A percentile compares a stretch with the other conserved stretches of the same genome.
phyloP scores from a whole-genome alignment of 108 stramenopile genomes.

The Seminavis robusta region DNA sequence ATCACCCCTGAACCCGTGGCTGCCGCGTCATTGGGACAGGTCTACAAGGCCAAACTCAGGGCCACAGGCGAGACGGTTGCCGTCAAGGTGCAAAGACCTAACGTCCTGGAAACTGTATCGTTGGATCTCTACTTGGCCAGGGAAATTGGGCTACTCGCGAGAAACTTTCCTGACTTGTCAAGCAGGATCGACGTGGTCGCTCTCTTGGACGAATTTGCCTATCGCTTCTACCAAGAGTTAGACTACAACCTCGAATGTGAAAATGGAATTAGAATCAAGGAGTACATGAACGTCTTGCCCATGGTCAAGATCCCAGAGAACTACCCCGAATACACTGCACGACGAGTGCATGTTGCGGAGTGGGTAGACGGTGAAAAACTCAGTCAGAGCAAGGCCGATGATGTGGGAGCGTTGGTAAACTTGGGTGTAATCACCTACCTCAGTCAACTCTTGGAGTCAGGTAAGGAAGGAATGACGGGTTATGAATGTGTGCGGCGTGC shows the following conservation, averaged over 20 bases:
- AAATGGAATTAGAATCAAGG: constrained; percentile 76
- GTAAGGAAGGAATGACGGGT: too few species aligned
- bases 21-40: constrained; percentile 91
- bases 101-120: constrained; percentile 91
- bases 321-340: constrained; percentile 82
- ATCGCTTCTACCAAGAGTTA: constrained; percentile 89
- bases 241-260: constrained; percentile 93
- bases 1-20: constrained; percentile 94
- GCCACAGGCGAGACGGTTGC: constrained; percentile 85
- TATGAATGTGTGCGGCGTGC: too few species aligned
- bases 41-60: constrained; percentile 75
- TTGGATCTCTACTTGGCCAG: constrained; percentile 89
- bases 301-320: constrained; percentile 86
- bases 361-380: constrained; percentile 98
- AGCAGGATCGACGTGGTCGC: constrained; percentile 84
- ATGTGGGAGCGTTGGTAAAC: constrained; percentile 91
- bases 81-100: constrained; percentile 85
- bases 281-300: constrained; percentile 86
- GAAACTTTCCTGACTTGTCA: constrained; percentile 70
- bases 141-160: constrained; percentile 67
- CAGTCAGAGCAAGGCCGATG: constrained; percentile 81
- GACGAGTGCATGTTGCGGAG: constrained; percentile 92
- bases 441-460: constrained; percentile 81
- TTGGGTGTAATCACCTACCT: constrained; percentile 93
- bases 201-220: constrained; percentile 93